A percentile compares a stretch with the other conserved stretches of the same genome.
Conservation (phyloP, 2,329 filamentous ascomycete species). For the Epichloe sibirici region DNA sequence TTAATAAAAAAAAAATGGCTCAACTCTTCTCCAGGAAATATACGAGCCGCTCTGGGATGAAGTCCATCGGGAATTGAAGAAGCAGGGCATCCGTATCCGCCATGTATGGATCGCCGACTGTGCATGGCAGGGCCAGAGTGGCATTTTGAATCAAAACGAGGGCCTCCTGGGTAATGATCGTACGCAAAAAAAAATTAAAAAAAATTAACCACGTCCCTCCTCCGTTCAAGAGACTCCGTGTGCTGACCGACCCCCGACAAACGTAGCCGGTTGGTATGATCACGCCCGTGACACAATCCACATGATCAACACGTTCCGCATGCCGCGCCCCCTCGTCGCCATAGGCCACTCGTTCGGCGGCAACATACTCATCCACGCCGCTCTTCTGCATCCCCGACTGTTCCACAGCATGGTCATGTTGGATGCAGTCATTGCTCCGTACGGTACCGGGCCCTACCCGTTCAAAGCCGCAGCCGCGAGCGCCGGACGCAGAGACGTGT, state of each 20-base stretch:
- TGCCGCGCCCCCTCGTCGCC: conserved; percentile 69
- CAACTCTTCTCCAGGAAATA: conserved; percentile 48
- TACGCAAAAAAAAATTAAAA: conserved; percentile 20
- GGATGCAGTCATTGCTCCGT: conserved; percentile 64
- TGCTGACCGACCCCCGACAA: too few species aligned
- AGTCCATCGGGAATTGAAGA: conserved; percentile 45
- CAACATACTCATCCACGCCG: conserved; percentile 56
- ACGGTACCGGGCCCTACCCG: conserved; percentile 26
- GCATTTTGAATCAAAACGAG: conserved; percentile 59
- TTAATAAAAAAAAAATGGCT: too few species aligned
- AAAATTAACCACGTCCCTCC: too few species aligned
- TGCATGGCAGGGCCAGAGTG: conserved; percentile 72
- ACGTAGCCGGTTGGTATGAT: conserved; percentile 69
- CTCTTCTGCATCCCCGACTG: conserved; percentile 70
- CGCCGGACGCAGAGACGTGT: conserved; percentile 61
- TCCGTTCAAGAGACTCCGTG: too few species aligned
- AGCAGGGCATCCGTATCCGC: conserved; percentile 56
- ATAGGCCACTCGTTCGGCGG: conserved; percentile 86
- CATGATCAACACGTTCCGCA: conserved; percentile 73
- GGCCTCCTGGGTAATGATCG: conserved; percentile 65
- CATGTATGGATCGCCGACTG: conserved; percentile 84
- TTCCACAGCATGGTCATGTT: conserved; percentile 63
- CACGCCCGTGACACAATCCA: conserved; percentile 73
- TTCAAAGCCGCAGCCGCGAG: conserved; percentile 43
- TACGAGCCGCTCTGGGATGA: conserved; percentile 92